These are phyloP conservation scores for Leccinum incarnatum DNA, from an alignment of 768 basidiomycete species.

Conservation along the genomic window DNA sequence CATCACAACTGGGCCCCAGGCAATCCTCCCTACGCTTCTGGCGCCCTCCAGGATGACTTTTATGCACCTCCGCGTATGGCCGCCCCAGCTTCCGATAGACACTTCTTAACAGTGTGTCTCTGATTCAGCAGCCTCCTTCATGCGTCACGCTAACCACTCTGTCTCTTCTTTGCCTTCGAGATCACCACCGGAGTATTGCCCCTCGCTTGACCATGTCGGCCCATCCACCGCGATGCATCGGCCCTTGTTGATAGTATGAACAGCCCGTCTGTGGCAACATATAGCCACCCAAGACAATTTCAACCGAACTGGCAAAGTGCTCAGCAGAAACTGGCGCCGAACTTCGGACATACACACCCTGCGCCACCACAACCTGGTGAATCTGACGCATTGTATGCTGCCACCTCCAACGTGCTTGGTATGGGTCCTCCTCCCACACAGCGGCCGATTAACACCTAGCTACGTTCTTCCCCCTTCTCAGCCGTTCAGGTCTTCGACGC, in stretches of 20 bases:
- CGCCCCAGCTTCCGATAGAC: background rate
- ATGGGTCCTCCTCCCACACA: conserved; percentile 56
- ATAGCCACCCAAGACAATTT: conserved; percentile 20
- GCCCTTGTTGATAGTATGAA: conserved; percentile 50
- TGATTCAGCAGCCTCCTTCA: conserved; percentile 28
- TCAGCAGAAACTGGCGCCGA: conserved; percentile 20
- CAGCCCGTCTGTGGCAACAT: conserved; percentile 17
- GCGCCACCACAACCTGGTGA: conserved; percentile 35
- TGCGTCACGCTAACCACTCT: conserved; percentile 47
- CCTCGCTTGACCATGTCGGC: conserved; percentile 21
- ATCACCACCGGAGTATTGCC: conserved; percentile 32
- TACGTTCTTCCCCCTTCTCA: conserved; percentile 16
- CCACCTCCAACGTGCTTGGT: conserved; percentile 78
- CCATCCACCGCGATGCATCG: conserved; percentile 41
- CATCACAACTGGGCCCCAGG: conserved; percentile 7
- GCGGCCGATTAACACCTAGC: conserved; percentile 11
- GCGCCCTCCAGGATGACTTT: conserved; percentile 13
- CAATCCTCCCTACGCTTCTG: conserved; percentile 3
- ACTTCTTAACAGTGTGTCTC: conserved; percentile 5
- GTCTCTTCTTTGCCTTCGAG: conserved; percentile 45
- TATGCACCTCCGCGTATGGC: conserved; percentile 24
- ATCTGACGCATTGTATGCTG: conserved; percentile 63
- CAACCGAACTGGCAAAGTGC: conserved; percentile 31
- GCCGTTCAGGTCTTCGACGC: too few species aligned
- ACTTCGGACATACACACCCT: conserved; percentile 17